These are phyloP conservation scores for Saccharomycopsis selenospora DNA, from an alignment of 805 yeast species.

Conservation along the genomic window DNA sequence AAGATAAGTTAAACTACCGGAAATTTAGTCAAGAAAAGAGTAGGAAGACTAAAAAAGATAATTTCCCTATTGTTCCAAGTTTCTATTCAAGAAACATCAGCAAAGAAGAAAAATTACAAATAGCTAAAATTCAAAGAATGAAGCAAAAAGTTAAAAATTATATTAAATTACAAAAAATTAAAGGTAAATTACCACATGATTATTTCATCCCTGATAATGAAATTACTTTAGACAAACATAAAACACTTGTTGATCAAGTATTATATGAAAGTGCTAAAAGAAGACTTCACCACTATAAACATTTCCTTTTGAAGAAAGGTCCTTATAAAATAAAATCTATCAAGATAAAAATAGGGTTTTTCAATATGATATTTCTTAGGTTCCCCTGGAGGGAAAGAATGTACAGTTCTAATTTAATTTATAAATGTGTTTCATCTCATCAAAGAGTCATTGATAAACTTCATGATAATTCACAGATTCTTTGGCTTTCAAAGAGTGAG, in stretches of 20 bases:
- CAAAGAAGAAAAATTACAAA: background rate
- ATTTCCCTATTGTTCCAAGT: background rate
- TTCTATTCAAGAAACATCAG: background rate
- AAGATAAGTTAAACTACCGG: background rate
- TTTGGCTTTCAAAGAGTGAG: conserved; percentile 4
- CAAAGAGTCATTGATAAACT: background rate
- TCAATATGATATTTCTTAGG: conserved; percentile 1
- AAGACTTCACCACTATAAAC: background rate
- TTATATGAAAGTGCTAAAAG: background rate
- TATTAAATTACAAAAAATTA: background rate
- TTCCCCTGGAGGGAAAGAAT: conserved; percentile 4
- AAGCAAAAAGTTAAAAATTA: background rate
- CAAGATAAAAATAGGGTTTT: background rate
- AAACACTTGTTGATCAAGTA: background rate
- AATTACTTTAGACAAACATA: background rate
- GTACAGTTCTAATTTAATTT: background rate
- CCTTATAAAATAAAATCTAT: conserved; percentile 7
- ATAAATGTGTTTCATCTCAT: background rate
- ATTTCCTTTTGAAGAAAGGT: conserved; percentile 4
- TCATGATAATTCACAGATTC: background rate
- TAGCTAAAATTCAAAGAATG: background rate
- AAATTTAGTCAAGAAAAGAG: background rate
- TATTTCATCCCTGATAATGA: background rate
- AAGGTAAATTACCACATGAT: background rate
- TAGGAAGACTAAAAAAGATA: background rate